Conservation (phyloP, 202 grass and related monocot genomes). For the Panicum hallii region DNA sequence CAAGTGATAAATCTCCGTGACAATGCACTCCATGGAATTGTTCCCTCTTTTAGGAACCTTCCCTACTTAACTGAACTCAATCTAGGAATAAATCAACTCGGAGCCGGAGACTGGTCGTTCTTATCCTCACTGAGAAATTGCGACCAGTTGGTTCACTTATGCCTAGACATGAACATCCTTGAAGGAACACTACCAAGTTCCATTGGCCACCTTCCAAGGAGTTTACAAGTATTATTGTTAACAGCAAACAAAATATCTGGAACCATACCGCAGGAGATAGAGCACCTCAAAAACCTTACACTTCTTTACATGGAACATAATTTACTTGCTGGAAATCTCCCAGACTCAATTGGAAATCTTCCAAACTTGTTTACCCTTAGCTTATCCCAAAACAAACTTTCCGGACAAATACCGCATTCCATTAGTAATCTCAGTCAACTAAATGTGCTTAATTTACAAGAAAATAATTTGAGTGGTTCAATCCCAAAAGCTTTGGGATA, state of each 20-base stretch:
- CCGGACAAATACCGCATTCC: conserved; percentile 38
- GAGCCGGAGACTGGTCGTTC: conserved; percentile 61
- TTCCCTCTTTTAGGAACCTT: conserved; percentile 44
- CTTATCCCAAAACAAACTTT: conserved; percentile 51
- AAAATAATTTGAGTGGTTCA: conserved; percentile 42
- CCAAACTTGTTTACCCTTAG: conserved; percentile 38
- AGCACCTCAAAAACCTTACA: conserved; percentile 37
- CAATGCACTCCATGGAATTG: conserved; percentile 20
- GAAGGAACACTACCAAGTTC: conserved; percentile 47
- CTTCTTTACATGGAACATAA: conserved; percentile 42
- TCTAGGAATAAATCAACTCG: conserved; percentile 53
- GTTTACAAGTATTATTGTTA: conserved; percentile 33
- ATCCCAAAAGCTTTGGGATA: conserved; percentile 48
- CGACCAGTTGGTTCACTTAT: conserved; percentile 9
- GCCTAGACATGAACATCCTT: conserved; percentile 47
- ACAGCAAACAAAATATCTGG: conserved; percentile 58
- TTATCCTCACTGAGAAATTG: conserved; percentile 58
- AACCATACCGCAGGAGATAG: conserved; percentile 53
- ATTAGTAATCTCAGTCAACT: conserved; percentile 44
- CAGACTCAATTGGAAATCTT: conserved; percentile 46
- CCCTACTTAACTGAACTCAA: conserved; percentile 28
- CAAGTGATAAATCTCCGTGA: conserved; percentile 20
- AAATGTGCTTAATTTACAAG: conserved; percentile 43
- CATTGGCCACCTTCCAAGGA: conserved; percentile 42
- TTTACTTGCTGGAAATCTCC: conserved; percentile 45